A percentile compares a stretch with the other conserved stretches of the same genome.
Evolutionary conservation across 1,284 basidiomycete genomes (phyloP).

Genomic region (Xerocomus cyaneibrunnescens): DNA sequence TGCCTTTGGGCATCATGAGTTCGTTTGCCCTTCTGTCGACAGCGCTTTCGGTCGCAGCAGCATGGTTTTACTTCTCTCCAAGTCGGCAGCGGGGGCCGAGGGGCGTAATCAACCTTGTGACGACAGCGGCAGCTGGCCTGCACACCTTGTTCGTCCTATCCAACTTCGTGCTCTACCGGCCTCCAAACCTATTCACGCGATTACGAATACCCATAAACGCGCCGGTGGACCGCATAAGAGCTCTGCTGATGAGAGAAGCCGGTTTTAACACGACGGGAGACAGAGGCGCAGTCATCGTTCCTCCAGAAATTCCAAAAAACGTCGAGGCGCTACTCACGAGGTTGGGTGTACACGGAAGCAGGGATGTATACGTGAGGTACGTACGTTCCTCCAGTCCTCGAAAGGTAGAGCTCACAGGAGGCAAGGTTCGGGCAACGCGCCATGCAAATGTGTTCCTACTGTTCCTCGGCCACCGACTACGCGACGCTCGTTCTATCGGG

Average conservation of each 20-base stretch:
- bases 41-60: conserved; percentile 15
- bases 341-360: conserved; percentile 56
- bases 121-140: conserved; percentile 41
- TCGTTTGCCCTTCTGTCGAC: conserved; percentile 16
- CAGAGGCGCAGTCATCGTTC: conserved; percentile 12
- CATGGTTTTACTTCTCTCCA: conserved; percentile 23
- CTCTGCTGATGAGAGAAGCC: conserved; percentile 39
- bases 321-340: conserved; percentile 55
- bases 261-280: conserved; percentile 7
- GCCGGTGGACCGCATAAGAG: conserved; percentile 52
- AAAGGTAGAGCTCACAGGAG: conserved; percentile 3
- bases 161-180: conserved; percentile 47
- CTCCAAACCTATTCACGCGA: conserved; percentile 60
- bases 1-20: conserved; percentile 3
- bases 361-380: conserved; percentile 60
- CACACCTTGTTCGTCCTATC: conserved; percentile 58
- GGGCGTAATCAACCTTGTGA: background rate
- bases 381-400: conserved; percentile 13
- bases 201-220: conserved; percentile 55
- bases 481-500: conserved; percentile 55
- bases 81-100: conserved; percentile 3
- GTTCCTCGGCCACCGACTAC: conserved; percentile 57
- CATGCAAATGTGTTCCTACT: conserved; percentile 61
- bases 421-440: conserved; percentile 66
- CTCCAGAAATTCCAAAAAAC: conserved; percentile 41